Evolutionary conservation across 345 rosid species (phyloP).

Genomic region (Lepidium aucheri): DNA sequence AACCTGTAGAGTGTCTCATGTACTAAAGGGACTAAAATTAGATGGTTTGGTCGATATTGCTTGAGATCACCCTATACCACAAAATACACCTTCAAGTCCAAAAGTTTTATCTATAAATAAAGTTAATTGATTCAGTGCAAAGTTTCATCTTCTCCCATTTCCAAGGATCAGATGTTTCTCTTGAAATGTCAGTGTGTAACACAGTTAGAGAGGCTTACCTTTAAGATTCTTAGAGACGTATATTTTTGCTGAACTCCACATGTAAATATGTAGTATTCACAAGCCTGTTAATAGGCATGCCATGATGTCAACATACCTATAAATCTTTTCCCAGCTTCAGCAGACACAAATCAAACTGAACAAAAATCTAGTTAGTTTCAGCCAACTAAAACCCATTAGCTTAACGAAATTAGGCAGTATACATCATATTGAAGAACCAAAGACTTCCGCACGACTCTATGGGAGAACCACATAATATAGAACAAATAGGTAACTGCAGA

Average conservation of each 20-base stretch:
- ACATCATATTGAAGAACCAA: neutral
- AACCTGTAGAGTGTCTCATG: constrained; percentile 91
- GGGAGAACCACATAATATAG: neutral
- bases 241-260: constrained; percentile 77
- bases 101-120: neutral
- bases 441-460: neutral
- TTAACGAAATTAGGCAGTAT: neutral
- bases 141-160: neutral
- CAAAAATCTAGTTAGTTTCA: neutral
- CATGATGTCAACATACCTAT: constrained; percentile 88
- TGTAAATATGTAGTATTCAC: constrained; percentile 75
- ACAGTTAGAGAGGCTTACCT: constrained; percentile 34
- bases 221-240: constrained; percentile 65
- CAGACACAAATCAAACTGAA: constrained; percentile 44
- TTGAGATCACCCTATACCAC: constrained; percentile 67
- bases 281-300: constrained; percentile 94
- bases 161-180: neutral
- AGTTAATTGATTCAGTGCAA: neutral
- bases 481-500: neutral
- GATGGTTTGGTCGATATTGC: constrained; percentile 71
- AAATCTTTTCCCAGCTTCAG: constrained; percentile 69
- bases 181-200: neutral
- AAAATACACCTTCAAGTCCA: neutral
- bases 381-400: neutral
- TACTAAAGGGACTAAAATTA: constrained; percentile 88